Base-by-base conservation (phyloP, 1,139 yeast species). In the Protomyces macrosporus region DNA sequence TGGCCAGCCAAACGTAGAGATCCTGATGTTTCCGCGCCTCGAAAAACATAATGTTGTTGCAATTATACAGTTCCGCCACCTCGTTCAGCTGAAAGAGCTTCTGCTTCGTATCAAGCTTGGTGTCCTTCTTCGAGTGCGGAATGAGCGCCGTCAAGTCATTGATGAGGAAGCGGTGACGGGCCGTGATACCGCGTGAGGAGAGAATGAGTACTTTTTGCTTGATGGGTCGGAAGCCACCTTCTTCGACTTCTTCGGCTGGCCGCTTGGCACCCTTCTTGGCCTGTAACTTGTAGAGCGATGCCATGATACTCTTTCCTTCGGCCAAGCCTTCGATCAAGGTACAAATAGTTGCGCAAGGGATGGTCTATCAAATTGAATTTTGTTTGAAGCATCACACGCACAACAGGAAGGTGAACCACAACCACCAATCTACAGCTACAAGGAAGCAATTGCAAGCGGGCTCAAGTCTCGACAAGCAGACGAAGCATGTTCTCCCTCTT, bases 1-100 rank as follows among this genome's bases (percentile, higher is more conserved):
- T 91, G 51, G 97, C 83, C 69, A 93, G 76, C 97, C 98, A 93
- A 75, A 93, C 77, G 75, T 95, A 93, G 73, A 93, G 83, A 78
- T 93, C 99, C 76, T 86, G 89, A 76, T 93, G 98, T 78, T 95
- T 93, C 79, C 98, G 86, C 66, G 96, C 91, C 77, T 93, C 99
- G 73, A 95, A 95, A 75, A 88, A 93, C 76, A 90, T 80, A 70
- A 95, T 84, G 74, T 93, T 93, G 78, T 93, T 95, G 82, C 99
- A 95, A 81, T 93, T 93, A 82, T 93, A 90, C 69, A 95, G 81
- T 74, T 95, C 98, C 2, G 98, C 98, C 68, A 91, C 88, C 77
- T 93, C 98, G 73, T 93, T 93, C 69, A 93, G 81, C 75, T 90
- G 95, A 73, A 84, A 83, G 69, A 93, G 81, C 75, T 90, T 89